A percentile compares a stretch with the other conserved stretches of the same genome.
These are phyloP conservation scores for Galerina marginata DNA, from an alignment of 768 basidiomycete species.

Conservation along the genomic window DNA sequence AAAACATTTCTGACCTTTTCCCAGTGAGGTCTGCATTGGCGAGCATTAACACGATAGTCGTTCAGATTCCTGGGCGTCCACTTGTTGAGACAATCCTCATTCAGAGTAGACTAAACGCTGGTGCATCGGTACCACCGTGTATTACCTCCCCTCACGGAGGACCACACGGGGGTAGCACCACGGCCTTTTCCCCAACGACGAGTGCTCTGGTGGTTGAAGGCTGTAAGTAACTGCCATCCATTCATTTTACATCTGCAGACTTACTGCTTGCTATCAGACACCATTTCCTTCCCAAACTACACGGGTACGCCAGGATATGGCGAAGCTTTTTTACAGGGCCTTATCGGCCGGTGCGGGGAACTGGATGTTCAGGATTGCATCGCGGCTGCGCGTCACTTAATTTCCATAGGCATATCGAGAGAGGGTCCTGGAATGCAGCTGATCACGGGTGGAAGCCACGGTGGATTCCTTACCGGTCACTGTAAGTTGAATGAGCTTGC, in stretches of 20 bases:
- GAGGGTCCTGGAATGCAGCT: conserved; percentile 57
- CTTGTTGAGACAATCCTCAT: conserved; percentile 64
- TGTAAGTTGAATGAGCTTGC: conserved; percentile 41
- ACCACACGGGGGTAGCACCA: conserved; percentile 56
- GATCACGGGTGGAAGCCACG: conserved; percentile 71
- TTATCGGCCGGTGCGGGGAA: conserved; percentile 64
- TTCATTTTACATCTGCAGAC: background rate
- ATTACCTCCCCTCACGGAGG: conserved; percentile 68
- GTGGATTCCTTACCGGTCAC: conserved; percentile 67
- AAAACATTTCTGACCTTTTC: background rate
- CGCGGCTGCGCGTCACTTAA: conserved; percentile 54
- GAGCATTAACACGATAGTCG: conserved; percentile 44
- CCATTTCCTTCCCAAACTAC: conserved; percentile 67
- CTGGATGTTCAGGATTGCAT: conserved; percentile 73
- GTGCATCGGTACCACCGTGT: conserved; percentile 40
- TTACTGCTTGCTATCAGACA: conserved; percentile 44
- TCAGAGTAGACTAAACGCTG: conserved; percentile 22
- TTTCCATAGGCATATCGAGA: conserved; percentile 53
- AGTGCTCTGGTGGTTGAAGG: conserved; percentile 61
- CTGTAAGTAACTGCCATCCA: conserved; percentile 46
- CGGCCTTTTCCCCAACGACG: conserved; percentile 49
- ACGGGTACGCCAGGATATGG: conserved; percentile 73
- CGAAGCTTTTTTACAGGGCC: conserved; percentile 56
- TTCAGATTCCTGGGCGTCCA: conserved; percentile 53
- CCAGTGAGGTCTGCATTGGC: conserved; percentile 50